Conservation (phyloP, 2,329 filamentous ascomycete genomes). For the Fusarium pseudocircinatum region DNA sequence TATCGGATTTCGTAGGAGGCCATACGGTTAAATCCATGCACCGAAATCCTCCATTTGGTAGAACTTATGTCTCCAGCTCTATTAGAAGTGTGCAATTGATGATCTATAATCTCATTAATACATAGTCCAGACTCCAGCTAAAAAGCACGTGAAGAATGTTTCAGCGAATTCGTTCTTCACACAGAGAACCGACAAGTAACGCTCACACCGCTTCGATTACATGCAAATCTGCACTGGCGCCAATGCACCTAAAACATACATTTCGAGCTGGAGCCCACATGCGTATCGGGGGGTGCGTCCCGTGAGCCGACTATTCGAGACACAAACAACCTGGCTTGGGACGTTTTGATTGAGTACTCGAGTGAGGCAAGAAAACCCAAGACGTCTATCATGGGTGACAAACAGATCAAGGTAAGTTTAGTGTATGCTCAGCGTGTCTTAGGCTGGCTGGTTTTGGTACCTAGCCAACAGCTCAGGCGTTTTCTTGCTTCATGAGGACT, state of each 20-base stretch:
- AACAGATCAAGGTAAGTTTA: background rate
- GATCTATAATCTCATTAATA: background rate
- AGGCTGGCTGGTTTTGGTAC: background rate
- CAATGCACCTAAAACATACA: slow-evolving; percentile 2
- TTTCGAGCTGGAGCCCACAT: slow-evolving; percentile 1
- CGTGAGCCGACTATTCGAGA: slow-evolving; percentile 2
- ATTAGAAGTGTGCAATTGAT: background rate
- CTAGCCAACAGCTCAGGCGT: background rate
- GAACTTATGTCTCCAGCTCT: background rate
- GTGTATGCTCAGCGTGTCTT: background rate
- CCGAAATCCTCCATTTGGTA: background rate
- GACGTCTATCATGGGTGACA: background rate
- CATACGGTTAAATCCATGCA: background rate
- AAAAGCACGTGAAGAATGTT: background rate
- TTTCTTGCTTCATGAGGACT: background rate
- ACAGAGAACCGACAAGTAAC: background rate
- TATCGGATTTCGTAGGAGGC: background rate
- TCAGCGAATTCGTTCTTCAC: background rate
- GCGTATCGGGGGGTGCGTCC: background rate
- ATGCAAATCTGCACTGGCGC: background rate
- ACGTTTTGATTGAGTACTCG: background rate
- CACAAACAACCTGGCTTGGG: background rate
- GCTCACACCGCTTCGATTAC: slow-evolving; percentile 10
- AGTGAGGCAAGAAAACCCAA: background rate
- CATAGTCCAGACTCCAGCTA: background rate